Percentiles rank a stretch among this genome's conserved stretches.
Evolutionary conservation across 2,329 filamentous ascomycete species (phyloP).

Genomic region (Periconia macrospinosa): DNA sequence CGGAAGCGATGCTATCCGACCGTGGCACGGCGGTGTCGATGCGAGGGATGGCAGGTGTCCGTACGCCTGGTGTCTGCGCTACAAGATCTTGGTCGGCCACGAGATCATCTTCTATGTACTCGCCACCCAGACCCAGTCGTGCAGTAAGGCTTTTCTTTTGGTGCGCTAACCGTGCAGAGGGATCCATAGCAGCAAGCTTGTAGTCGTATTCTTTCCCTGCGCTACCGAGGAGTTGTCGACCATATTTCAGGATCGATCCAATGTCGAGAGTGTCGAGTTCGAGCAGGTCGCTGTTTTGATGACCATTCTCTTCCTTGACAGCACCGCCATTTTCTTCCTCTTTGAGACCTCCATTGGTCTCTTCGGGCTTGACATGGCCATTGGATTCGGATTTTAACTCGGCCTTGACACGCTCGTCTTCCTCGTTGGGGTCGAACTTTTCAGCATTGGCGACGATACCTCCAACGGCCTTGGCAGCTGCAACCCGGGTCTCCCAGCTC

Average conservation of each 20-base stretch:
- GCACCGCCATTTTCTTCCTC: conserved; percentile 19
- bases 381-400: conserved; percentile 47
- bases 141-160: conserved; percentile 86
- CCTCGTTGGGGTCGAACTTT: conserved; percentile 82
- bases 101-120: conserved; percentile 83
- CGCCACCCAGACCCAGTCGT: conserved; percentile 80
- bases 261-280: conserved; percentile 77
- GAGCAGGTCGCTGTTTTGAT: conserved; percentile 59
- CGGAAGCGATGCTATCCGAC: conserved; percentile 48
- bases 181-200: conserved; percentile 77
- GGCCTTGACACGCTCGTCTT: conserved; percentile 66
- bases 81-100: conserved; percentile 66
- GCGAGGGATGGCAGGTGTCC: conserved; percentile 45
- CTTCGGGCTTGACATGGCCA: conserved; percentile 62
- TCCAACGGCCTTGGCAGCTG: conserved; percentile 89
- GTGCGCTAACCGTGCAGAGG: conserved; percentile 76
- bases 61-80: conserved; percentile 41
- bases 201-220: conserved; percentile 83
- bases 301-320: conserved; percentile 57
- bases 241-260: conserved; percentile 75
- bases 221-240: conserved; percentile 80
- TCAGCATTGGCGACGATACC: conserved; percentile 91
- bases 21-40: conserved; percentile 55
- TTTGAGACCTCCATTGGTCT: conserved; percentile 34
- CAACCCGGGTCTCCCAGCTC: conserved; percentile 94